Base-by-base conservation (phyloP, 176 grass and related monocot species). In the Cenchrus purpureus region DNA sequence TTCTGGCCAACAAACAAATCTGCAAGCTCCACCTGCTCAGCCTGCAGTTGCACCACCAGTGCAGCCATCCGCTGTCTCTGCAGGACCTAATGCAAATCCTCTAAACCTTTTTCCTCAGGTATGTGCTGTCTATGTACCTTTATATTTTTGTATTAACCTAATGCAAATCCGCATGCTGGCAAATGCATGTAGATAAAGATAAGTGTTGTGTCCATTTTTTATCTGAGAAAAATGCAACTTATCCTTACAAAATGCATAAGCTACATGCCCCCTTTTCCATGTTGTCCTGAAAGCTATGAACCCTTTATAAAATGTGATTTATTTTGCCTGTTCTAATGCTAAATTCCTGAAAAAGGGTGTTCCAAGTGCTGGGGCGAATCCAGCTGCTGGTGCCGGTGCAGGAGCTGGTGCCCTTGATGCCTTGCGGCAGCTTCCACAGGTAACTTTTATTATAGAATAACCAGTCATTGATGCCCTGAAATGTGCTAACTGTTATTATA, bases 101-200 rank as follows among this genome's bases (percentile, higher is more conserved):
- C 72, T 98, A 80, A 86, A 98, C 44, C 92, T 98, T 84, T 98
- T 98, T 68, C 95, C 95, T 22, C 92, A 93, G 89, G 95, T 98
- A 78, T 81, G 76, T 80, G 45, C n/a, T 80, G 76, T 74, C 51
- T 43, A 80, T 69, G 10, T 76, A 19, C 13, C 14, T 34, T 34
- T 29, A 19, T 61, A 25, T 57, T 58, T 75, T 29, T 1, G 16
- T 63, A 40, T 63, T 74, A 20, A 25, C 22, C 22, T 25, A 25
- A 25, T 25, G 22, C 22, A 25, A 25, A 25, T 25, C 22, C n/a
- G 13, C 17, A 3, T 20, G 4, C 16, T 83, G 45, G 16, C 59
- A 71, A 50, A 50, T 40, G 49, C 71, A 42, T 66, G 12, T 76
- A 60, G 37, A 48, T 64, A 17, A 80, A 60, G 37, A 48, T 64